Conservation (phyloP, 148 eudicot genomes). For the Heliamphora exappendiculata region DNA sequence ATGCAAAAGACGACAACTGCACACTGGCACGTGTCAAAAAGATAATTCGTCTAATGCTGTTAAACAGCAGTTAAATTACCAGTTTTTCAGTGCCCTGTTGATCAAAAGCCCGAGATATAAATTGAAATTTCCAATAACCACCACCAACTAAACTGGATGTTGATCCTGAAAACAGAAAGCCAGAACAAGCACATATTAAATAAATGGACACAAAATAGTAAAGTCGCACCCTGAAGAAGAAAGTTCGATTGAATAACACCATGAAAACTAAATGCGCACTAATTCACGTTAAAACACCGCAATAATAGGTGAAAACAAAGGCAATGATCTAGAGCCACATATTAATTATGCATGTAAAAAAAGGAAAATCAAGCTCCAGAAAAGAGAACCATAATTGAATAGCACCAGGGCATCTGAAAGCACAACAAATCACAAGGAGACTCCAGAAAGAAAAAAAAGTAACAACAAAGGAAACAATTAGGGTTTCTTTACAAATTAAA, state of each 20-base stretch:
- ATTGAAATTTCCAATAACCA: background rate
- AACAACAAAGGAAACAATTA: background rate
- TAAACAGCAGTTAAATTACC: conserved; percentile 3
- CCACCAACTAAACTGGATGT: background rate
- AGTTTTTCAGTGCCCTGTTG: background rate
- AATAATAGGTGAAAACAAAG: background rate
- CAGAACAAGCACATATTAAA: conserved; percentile 2
- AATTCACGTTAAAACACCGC: background rate
- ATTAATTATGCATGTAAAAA: background rate
- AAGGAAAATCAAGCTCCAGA: background rate
- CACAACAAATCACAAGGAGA: background rate
- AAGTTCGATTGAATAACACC: background rate
- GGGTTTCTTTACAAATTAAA: background rate
- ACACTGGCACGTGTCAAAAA: background rate
- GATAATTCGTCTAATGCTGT: background rate
- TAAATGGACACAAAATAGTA: conserved; percentile 4
- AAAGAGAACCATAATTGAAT: background rate
- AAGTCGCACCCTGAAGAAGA: background rate
- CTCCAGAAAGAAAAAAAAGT: background rate
- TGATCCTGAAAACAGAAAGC: background rate
- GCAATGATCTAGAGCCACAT: background rate
- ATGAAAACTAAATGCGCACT: background rate
- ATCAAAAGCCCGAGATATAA: background rate
- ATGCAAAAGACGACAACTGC: background rate
- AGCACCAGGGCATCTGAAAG: background rate